Evolutionary conservation across 352 stramenopile species (phyloP).

Genomic region (Phytophthora kernoviae): DNA sequence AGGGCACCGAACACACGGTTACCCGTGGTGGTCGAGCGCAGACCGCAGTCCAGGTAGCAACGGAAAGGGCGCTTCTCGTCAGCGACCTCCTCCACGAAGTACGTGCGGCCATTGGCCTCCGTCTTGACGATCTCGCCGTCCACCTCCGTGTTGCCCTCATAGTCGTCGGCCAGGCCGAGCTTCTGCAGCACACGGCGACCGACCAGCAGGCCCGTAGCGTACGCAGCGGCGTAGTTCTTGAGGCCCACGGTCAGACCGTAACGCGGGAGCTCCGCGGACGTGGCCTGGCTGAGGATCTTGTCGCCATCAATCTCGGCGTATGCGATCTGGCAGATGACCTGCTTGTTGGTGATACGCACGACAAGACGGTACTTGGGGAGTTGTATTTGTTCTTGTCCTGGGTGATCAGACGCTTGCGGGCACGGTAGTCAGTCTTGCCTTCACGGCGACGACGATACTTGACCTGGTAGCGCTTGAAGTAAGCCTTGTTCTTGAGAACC

Average conservation of each 20-base stretch:
- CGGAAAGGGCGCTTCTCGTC: constrained; percentile 98
- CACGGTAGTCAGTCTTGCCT: constrained; percentile 99
- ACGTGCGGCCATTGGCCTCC: constrained; percentile 95
- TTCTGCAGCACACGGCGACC: constrained; percentile 97
- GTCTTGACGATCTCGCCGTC: constrained; percentile 96
- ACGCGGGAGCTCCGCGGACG: constrained; percentile 95
- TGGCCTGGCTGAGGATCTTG: constrained; percentile 94
- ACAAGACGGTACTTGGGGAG: constrained; percentile 98
- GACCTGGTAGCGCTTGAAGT: constrained; percentile 99
- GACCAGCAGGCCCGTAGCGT: constrained; percentile 96
- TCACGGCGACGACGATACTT: constrained; percentile 98
- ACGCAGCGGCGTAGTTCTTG: constrained; percentile 99
- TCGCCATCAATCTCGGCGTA: constrained; percentile 99
- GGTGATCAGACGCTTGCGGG: constrained; percentile 97
- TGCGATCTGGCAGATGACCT: constrained; percentile 99
- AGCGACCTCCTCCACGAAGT: constrained; percentile 99
- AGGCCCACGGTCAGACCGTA: constrained; percentile 97
- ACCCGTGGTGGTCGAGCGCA: constrained; percentile 97
- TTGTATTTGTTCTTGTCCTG: constrained; percentile 99
- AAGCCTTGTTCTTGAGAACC: constrained; percentile 99
- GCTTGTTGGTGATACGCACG: constrained; percentile 95
- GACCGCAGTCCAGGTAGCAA: constrained; percentile 97
- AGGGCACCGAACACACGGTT: constrained; percentile 99
- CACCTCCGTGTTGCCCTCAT: constrained; percentile 97
- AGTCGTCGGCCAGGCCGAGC: constrained; percentile 97